Evolutionary conservation across 2,329 filamentous ascomycete species (phyloP).

Genomic region (Chaetomiaceae sp.): DNA sequence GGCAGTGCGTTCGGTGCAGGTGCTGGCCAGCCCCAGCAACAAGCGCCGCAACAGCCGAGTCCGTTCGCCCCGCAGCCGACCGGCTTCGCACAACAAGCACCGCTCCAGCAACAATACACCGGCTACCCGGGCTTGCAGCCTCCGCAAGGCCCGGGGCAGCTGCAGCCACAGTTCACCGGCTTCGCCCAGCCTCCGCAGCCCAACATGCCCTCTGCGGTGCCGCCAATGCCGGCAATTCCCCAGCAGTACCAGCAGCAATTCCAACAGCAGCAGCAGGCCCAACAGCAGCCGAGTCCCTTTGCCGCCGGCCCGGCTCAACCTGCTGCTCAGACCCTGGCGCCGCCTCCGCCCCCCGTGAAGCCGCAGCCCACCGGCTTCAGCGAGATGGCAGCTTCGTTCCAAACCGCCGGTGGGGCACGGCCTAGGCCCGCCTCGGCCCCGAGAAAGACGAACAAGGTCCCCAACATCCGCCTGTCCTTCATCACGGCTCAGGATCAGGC

Average conservation of each 20-base stretch:
- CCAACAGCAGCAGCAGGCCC: conserved; percentile 48
- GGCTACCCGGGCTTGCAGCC: conserved; percentile 48
- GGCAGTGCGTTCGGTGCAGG: conserved; percentile 46
- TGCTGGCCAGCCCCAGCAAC: conserved; percentile 47
- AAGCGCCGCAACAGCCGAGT: conserved; percentile 49
- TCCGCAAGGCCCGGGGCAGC: conserved; percentile 41
- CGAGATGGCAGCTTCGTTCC: conserved; percentile 64
- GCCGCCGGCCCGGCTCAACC: conserved; percentile 50
- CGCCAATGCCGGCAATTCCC: conserved; percentile 57
- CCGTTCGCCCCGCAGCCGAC: conserved; percentile 58
- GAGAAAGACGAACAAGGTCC: conserved; percentile 69
- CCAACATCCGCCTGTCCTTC: conserved; percentile 90
- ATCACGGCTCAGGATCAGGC: conserved; percentile 92
- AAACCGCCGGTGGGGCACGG: conserved; percentile 44
- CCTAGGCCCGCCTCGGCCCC: conserved; percentile 43
- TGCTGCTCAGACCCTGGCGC: conserved; percentile 36
- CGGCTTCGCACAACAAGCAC: conserved; percentile 55
- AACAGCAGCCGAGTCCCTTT: conserved; percentile 50
- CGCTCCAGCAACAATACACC: conserved; percentile 56
- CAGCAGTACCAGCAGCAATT: conserved; percentile 57
- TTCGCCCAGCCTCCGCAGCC: conserved; percentile 54
- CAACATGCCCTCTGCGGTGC: conserved; percentile 56
- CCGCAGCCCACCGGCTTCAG: conserved; percentile 63
- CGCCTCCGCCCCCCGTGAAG: conserved; percentile 57
- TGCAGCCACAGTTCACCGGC: conserved; percentile 66